Percentiles rank a stretch among this genome's conserved stretches.
These are phyloP conservation scores for Leccinum boreale DNA, from an alignment of 768 basidiomycete genomes.

Conservation along the genomic window DNA sequence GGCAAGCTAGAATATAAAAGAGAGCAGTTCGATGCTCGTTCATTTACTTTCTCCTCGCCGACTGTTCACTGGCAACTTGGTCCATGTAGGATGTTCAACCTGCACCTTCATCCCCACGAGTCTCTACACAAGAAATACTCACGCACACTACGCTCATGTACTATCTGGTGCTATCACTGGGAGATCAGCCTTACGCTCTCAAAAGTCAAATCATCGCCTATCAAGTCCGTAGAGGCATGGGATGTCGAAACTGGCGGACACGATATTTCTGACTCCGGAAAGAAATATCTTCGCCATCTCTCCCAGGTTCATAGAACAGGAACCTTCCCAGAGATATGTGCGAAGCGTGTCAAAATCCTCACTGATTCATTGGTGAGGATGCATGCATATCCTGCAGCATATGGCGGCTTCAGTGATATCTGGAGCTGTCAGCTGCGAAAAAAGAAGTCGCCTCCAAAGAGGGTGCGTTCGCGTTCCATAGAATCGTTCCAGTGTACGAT, in stretches of 20 bases:
- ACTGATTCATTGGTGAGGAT: constrained; percentile 15
- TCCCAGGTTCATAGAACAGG: neutral
- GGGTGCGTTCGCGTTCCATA: constrained; percentile 8
- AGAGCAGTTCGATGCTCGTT: neutral
- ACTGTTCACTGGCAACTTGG: neutral
- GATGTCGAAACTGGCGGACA: constrained; percentile 3
- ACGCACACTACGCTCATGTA: neutral
- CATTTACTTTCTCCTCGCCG: neutral
- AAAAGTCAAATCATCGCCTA: neutral
- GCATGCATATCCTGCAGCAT: constrained; percentile 20
- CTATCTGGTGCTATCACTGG: no score
- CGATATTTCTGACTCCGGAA: neutral
- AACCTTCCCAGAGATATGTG: neutral
- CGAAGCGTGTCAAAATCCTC: constrained; percentile 8
- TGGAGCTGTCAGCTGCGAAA: constrained; percentile 19
- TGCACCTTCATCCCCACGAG: neutral
- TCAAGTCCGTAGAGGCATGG: neutral
- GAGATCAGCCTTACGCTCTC: no score
- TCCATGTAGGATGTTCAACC: neutral
- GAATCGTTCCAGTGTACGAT: neutral
- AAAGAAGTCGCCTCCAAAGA: neutral
- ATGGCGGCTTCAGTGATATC: constrained; percentile 31
- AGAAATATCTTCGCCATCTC: neutral
- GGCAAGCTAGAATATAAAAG: neutral
- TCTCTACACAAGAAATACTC: neutral